Conservation (phyloP, 331 rosid genomes). For the Stylosanthes scabra region DNA sequence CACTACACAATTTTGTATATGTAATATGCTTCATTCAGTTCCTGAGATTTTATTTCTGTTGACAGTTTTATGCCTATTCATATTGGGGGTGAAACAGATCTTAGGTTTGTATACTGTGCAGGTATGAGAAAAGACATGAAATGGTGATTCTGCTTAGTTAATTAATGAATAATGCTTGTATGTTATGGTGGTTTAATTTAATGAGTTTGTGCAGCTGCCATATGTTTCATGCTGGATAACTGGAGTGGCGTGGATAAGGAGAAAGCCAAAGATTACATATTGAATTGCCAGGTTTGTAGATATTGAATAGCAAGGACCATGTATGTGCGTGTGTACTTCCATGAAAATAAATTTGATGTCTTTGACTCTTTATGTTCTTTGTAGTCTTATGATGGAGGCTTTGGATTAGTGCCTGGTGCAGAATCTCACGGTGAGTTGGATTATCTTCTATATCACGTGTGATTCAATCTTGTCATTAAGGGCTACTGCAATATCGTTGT, state of each 20-base stretch:
- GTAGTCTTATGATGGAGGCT: slow-evolving; percentile 98
- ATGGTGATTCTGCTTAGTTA: slow-evolving; percentile 21
- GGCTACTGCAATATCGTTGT: slow-evolving; percentile 20
- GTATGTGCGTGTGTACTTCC: neutral
- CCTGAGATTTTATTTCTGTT: slow-evolving; percentile 28
- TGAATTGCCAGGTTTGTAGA: slow-evolving; percentile 83
- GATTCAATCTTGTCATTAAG: slow-evolving; percentile 12
- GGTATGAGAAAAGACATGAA: slow-evolving; percentile 54
- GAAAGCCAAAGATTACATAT: slow-evolving; percentile 81
- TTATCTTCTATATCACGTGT: slow-evolving; percentile 14
- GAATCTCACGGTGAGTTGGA: slow-evolving; percentile 96
- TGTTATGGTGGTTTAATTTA: slow-evolving; percentile 36
- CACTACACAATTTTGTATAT: neutral
- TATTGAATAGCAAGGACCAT: slow-evolving; percentile 14
- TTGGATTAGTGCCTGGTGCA: slow-evolving; percentile 91
- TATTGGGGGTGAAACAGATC: slow-evolving; percentile 89
- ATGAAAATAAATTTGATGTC: slow-evolving; percentile 20
- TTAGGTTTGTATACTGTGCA: slow-evolving; percentile 91
- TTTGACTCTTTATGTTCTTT: slow-evolving; percentile 11
- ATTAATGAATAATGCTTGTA: slow-evolving; percentile 20
- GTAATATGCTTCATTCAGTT: slow-evolving; percentile 22
- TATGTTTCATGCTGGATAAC: slow-evolving; percentile 78
- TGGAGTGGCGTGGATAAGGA: slow-evolving; percentile 98
- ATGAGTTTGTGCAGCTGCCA: slow-evolving; percentile 71
- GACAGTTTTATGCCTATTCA: slow-evolving; percentile 89